Evolutionary conservation across 2,329 filamentous ascomycete species (phyloP).

Genomic region (Aspergillus nomiae): DNA sequence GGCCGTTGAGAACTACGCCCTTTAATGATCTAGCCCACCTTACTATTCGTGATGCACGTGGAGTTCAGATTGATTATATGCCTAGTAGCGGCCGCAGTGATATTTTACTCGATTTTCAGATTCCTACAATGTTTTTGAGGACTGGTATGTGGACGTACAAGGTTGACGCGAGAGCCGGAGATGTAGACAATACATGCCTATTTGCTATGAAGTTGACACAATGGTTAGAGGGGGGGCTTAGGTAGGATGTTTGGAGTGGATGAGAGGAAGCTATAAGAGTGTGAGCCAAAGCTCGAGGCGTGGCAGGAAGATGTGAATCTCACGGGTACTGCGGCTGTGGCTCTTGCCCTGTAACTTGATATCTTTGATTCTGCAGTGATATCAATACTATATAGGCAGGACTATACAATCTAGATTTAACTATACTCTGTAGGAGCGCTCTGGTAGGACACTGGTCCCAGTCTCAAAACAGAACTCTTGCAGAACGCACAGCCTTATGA

Average conservation of each 20-base stretch:
- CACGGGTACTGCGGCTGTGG: too few relatives aligned
- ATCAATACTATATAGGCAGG: too few relatives aligned
- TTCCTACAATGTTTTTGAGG: slow-evolving; percentile 14
- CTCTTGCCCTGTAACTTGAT: too few relatives aligned
- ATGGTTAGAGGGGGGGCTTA: slow-evolving; percentile 15
- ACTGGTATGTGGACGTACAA: slow-evolving; percentile 18
- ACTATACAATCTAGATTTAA: too few relatives aligned
- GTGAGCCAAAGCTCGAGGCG: too few relatives aligned
- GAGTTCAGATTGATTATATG: slow-evolving; percentile 13
- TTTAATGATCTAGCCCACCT: slow-evolving; percentile 14
- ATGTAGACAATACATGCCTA: slow-evolving; percentile 15
- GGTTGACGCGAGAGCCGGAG: slow-evolving; percentile 15
- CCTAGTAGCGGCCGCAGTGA: slow-evolving; percentile 15
- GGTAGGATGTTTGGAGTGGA: neutral
- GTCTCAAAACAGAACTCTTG: too few relatives aligned
- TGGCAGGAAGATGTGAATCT: too few relatives aligned
- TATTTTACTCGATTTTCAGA: slow-evolving; percentile 15
- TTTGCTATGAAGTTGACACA: slow-evolving; percentile 18
- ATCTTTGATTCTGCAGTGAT: too few relatives aligned
- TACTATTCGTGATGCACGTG: slow-evolving; percentile 12
- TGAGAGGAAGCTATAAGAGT: too few relatives aligned
- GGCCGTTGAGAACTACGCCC: slow-evolving; percentile 13
- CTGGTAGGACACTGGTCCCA: too few relatives aligned
- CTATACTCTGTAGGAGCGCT: too few relatives aligned
- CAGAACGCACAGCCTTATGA: too few relatives aligned